Evolutionary conservation across 768 basidiomycete genomes (phyloP), one percentile per base, ranked within the genome.

Genomic region (Naematelia aurantialba): DNA sequence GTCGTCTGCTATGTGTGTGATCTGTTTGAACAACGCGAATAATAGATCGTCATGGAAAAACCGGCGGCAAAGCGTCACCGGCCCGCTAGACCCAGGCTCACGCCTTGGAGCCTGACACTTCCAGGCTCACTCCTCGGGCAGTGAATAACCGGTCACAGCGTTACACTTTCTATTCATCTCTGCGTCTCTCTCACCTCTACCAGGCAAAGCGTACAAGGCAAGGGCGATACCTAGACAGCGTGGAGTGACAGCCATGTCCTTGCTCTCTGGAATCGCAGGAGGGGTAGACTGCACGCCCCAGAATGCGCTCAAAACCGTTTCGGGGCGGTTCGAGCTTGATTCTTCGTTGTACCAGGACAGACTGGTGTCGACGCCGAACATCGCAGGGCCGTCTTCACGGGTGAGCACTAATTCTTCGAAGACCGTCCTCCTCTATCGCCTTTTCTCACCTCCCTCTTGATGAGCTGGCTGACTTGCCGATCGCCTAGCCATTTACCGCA

Each of bases 231-330:
- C n/a, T n/a, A n/a, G n/a, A n/a, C n/a, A n/a, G n/a, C n/a, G n/a
- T n/a, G n/a, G n/a, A n/a, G n/a, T n/a, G n/a, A n/a, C n/a, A n/a
- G n/a, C n/a, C n/a, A n/a, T n/a, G n/a, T n/a, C n/a, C n/a, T 69
- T 73, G 50, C 52, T 73, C 4, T 58, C 59, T 14, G 71, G 71
- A 31, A n/a, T n/a, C n/a, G n/a, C n/a, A n/a, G 66, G 55, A 3
- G 66, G 51, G 14, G 58, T 67, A 12, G 69, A 73, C 24, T 73
- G 71, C 58, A 69, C 68, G 1, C 71, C 71, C 22, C 52, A 53
- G 11, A 70, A 63, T 45, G 63, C 65, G 13, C 53, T 74, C 11
- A 71, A 71, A 55, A 61, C 60, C 51, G 67, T 74, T 2, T 51
- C 61, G 12, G 58, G 61, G 21, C 61, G 68, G 44, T 30, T 74